Base-by-base conservation (phyloP, 306 rosid species). In the Cucurbita maxima region DNA sequence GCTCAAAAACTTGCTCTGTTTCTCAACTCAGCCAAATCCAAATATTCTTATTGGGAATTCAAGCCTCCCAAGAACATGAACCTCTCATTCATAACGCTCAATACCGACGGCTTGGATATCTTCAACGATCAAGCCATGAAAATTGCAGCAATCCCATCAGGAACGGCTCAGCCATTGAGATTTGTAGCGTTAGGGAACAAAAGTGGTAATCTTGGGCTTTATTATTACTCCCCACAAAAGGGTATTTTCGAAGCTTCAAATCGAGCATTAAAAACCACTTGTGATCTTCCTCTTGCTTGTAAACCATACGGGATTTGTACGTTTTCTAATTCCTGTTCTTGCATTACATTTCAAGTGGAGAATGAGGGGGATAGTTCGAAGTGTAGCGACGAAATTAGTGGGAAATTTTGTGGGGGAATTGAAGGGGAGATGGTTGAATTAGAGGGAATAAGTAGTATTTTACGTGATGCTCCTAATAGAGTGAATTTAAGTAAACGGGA, bases 201-300 rank as follows among this genome's bases (percentile, higher is more conserved):
- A 53, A 91, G 92, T 34, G 99, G 99, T 62, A 91, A 94, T 60
- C 59, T 91, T 44, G 96, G 97, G 18, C 90, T 91, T 0, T 94
- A 86, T 52, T 89, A 77, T 76, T 91, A 87, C 79, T 86, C 96
- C 36, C 66, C 83, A 1, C 80, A 81, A 73, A 80, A 76, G 58
- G 75, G 73, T 0, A 85, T 78, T 38, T 91, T 91, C 78, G 97
- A 88, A 75, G 85, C 95, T 14, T 75, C 96, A 30, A 91, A 86
- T 76, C 92, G 84, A 81, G 99, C 96, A 52, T 88, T 94, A 30
- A 87, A 88, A 76, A 83, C 59, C 7, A 89, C 95, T 2, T 91
- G 98, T 74, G 97, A 94, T 76, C 98, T 89, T 83, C 97, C 98
- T 15, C 57, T 86, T 77, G 79, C 97, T 10, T 94, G 98, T 78